phyloP scores from a whole-genome alignment of 768 basidiomycete genomes.

The Hypsizygus marmoreus region DNA sequence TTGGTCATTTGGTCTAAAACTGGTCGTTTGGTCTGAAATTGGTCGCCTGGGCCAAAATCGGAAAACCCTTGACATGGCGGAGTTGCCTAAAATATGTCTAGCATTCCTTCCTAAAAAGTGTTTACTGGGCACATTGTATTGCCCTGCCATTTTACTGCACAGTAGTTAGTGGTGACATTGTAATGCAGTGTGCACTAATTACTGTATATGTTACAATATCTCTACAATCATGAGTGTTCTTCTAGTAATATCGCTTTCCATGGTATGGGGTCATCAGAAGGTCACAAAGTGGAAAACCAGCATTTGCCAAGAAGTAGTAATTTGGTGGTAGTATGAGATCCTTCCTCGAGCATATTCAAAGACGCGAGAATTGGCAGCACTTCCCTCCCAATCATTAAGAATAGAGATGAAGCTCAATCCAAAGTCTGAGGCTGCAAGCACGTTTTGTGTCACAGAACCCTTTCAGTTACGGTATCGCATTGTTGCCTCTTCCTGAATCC shows the following conservation, averaged over 20 bases:
- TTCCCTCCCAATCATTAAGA: slow-evolving; percentile 43
- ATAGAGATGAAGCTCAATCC: slow-evolving; percentile 37
- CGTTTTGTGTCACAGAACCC: slow-evolving; percentile 38
- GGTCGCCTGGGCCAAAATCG: too few relatives aligned
- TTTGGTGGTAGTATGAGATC: slow-evolving; percentile 33
- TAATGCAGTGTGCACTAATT: too few relatives aligned
- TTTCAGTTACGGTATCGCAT: slow-evolving; percentile 25
- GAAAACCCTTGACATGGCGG: too few relatives aligned
- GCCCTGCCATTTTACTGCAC: too few relatives aligned
- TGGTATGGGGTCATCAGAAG: slow-evolving; percentile 37
- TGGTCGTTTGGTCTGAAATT: too few relatives aligned
- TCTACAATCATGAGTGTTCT: too few relatives aligned
- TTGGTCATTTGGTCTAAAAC: too few relatives aligned
- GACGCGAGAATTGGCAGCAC: slow-evolving; percentile 33
- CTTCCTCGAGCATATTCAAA: slow-evolving; percentile 26
- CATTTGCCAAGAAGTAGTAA: slow-evolving; percentile 38
- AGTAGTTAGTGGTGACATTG: too few relatives aligned
- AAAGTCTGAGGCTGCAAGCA: slow-evolving; percentile 35
- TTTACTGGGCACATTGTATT: too few relatives aligned
- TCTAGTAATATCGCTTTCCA: slow-evolving; percentile 40
- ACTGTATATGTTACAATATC: too few relatives aligned
- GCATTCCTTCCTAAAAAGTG: too few relatives aligned
- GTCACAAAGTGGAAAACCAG: slow-evolving; percentile 36
- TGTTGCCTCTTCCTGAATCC: slow-evolving; percentile 14
- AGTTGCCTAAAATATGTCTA: too few relatives aligned